Evolutionary conservation across 2,329 filamentous ascomycete genomes (phyloP).

Genomic region (Fusarium incarnatum): DNA sequence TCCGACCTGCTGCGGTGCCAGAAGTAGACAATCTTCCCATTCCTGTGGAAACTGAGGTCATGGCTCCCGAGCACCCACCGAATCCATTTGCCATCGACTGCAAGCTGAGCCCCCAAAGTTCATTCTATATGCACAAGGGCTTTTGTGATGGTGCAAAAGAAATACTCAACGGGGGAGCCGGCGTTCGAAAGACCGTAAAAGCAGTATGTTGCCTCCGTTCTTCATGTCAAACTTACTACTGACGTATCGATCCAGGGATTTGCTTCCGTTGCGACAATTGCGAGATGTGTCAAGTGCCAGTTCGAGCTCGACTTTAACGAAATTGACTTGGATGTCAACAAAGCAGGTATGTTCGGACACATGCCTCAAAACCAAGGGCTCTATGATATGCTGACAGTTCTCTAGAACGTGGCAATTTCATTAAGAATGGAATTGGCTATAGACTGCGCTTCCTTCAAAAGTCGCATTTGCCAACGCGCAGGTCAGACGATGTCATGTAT

Average conservation of each 20-base stretch:
- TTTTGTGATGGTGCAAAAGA: slow-evolving; percentile 68
- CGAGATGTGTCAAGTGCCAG: slow-evolving; percentile 64
- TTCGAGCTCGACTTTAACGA: slow-evolving; percentile 66
- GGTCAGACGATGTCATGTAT: slow-evolving; percentile 65
- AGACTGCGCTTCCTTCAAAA: slow-evolving; percentile 68
- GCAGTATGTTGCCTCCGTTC: slow-evolving; percentile 52
- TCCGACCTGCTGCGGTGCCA: slow-evolving; percentile 8
- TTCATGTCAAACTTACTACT: background rate
- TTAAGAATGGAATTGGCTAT: slow-evolving; percentile 60
- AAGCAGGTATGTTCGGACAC: slow-evolving; percentile 55
- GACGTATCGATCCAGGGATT: slow-evolving; percentile 52
- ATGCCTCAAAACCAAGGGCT: background rate
- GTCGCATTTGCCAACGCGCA: slow-evolving; percentile 62
- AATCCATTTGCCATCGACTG: slow-evolving; percentile 51
- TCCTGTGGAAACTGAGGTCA: slow-evolving; percentile 40
- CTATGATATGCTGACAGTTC: slow-evolving; percentile 20
- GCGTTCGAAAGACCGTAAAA: slow-evolving; percentile 63
- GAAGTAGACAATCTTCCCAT: slow-evolving; percentile 45
- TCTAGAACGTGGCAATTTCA: slow-evolving; percentile 61
- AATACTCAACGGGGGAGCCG: slow-evolving; percentile 60
- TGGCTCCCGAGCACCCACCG: slow-evolving; percentile 22
- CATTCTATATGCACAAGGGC: slow-evolving; percentile 64
- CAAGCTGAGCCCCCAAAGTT: slow-evolving; percentile 59
- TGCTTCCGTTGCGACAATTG: slow-evolving; percentile 56
- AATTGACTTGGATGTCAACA: slow-evolving; percentile 64